Conservation (phyloP, 306 rosid species). For the Casuarina cunninghamiana region DNA sequence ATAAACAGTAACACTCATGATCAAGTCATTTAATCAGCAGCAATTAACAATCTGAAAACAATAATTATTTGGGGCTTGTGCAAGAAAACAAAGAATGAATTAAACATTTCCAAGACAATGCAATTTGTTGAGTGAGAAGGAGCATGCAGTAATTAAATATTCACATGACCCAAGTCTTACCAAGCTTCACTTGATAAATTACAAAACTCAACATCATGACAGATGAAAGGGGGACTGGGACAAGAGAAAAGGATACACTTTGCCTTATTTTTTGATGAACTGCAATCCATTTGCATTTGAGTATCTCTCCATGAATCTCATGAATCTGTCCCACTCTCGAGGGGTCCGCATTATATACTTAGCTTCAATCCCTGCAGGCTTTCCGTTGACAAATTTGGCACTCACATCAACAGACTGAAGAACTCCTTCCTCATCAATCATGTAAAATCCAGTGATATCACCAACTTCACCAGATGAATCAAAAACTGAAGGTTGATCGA, state of each 20-base stretch:
- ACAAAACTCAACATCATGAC: conserved; percentile 31
- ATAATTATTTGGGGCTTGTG: conserved; percentile 20
- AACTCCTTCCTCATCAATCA: conserved; percentile 98
- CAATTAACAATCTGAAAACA: conserved; percentile 11
- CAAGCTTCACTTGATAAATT: conserved; percentile 17
- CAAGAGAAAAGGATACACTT: conserved; percentile 25
- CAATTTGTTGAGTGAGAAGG: conserved; percentile 32
- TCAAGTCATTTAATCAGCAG: not conserved
- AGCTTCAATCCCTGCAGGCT: conserved; percentile 89
- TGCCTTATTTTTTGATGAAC: conserved; percentile 67
- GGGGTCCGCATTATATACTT: conserved; percentile 85
- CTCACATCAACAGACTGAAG: conserved; percentile 91
- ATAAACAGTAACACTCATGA: not conserved
- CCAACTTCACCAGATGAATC: conserved; percentile 97
- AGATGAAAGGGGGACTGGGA: conserved; percentile 27
- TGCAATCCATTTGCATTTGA: conserved; percentile 81
- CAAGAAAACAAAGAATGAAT: conserved; percentile 17
- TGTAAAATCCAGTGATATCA: conserved; percentile 90
- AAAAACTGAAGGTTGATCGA: conserved; percentile 92
- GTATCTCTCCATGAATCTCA: conserved; percentile 99
- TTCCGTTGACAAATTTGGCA: conserved; percentile 93
- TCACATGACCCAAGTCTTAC: conserved; percentile 32
- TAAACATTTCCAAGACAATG: conserved; percentile 26
- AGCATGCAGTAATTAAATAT: conserved; percentile 24
- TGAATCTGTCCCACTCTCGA: conserved; percentile 94